Conservation (phyloP, 2,329 filamentous ascomycete genomes). For the Periconia macrospinosa region DNA sequence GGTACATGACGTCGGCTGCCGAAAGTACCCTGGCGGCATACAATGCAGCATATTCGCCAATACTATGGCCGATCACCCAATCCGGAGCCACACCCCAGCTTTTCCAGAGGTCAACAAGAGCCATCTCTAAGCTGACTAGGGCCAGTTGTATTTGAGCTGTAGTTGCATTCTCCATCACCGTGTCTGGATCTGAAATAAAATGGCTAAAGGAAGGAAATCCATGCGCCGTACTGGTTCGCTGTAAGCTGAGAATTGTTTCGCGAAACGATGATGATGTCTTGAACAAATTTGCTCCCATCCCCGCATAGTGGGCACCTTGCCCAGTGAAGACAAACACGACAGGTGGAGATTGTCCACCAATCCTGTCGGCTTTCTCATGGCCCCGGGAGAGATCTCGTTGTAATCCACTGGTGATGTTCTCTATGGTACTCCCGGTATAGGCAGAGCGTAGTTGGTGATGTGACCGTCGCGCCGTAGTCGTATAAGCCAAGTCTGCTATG, state of each 20-base stretch:
- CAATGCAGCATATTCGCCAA: conserved; percentile 47
- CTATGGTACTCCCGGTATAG: conserved; percentile 2
- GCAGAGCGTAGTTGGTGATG: conserved; percentile 14
- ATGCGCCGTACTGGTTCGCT: too few relatives aligned
- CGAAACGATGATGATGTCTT: conserved; percentile 25
- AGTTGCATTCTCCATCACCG: too few relatives aligned
- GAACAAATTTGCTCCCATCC: conserved; percentile 12
- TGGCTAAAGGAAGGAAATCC: too few relatives aligned
- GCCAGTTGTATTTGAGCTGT: too few relatives aligned
- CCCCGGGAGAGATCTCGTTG: conserved; percentile 37
- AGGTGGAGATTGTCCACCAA: too few relatives aligned
- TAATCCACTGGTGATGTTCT: conserved; percentile 5
- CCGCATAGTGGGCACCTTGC: conserved; percentile 30
- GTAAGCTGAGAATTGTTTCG: too few relatives aligned
- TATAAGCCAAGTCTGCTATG: conserved; percentile 19
- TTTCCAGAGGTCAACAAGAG: conserved; percentile 11
- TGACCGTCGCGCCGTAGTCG: conserved; percentile 19
- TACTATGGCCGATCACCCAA: conserved; percentile 25
- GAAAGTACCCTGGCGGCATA: conserved; percentile 39
- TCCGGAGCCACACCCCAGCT: conserved; percentile 13
- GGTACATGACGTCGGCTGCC: conserved; percentile 33
- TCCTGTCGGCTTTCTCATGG: not conserved
- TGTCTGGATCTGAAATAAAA: too few relatives aligned
- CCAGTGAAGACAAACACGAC: conserved; percentile 42
- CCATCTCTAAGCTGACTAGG: too few relatives aligned